A percentile compares a stretch with the other conserved stretches of the same genome.
Evolutionary conservation across 352 stramenopile genomes (phyloP).

Genomic region (Globisporangium alternatum): DNA sequence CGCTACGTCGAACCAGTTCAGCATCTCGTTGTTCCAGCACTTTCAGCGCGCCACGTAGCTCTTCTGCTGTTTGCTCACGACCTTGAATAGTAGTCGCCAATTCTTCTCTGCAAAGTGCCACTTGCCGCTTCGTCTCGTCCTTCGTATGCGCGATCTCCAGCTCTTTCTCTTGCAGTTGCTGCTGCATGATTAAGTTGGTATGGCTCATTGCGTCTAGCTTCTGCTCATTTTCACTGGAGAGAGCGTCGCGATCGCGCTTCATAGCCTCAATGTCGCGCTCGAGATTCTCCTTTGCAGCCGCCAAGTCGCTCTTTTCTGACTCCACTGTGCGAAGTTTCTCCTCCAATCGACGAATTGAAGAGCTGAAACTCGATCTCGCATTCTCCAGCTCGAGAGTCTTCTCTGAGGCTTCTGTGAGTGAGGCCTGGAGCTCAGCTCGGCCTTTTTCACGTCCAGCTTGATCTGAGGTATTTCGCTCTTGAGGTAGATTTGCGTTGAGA

Average conservation of each 20-base stretch:
- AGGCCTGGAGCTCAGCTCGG: neutral
- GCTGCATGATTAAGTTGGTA: neutral
- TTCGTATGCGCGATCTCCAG: constrained; percentile 1
- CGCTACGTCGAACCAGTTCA: neutral
- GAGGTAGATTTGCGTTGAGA: neutral
- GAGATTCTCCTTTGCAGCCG: neutral
- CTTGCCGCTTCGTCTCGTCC: constrained; percentile 1
- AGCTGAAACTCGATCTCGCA: neutral
- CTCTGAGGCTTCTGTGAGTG: neutral
- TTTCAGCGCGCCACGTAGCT: neutral
- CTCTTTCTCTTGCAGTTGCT: constrained; percentile 2
- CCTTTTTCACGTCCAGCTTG: neutral
- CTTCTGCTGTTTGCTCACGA: neutral
- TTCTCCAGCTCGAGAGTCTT: neutral
- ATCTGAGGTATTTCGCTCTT: neutral
- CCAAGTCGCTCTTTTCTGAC: neutral
- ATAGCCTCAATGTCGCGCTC: neutral
- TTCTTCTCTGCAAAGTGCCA: neutral
- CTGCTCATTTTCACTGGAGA: neutral
- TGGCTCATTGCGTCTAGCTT: constrained; percentile 2
- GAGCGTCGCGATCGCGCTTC: neutral
- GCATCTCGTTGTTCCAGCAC: neutral
- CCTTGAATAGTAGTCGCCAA: neutral
- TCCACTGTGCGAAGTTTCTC: neutral
- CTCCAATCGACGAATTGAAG: neutral